These are phyloP conservation scores for Dothidotthia symphoricarpi DNA, from an alignment of 2,329 filamentous ascomycete species.

Conservation along the genomic window DNA sequence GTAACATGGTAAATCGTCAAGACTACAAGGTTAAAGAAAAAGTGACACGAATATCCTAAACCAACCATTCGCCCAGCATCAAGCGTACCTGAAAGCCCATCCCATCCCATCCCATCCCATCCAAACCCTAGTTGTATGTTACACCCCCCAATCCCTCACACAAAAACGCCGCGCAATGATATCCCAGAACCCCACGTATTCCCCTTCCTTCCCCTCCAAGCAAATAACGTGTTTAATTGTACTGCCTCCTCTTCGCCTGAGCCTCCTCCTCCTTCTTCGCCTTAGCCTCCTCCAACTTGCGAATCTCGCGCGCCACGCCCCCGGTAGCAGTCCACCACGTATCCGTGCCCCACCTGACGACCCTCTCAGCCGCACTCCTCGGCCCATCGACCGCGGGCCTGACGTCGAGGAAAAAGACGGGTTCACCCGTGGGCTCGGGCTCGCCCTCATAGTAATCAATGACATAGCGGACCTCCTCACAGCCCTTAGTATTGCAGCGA, in stretches of 20 bases:
- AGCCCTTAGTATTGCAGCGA: conserved; percentile 64
- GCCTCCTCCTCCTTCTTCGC: conserved; percentile 29
- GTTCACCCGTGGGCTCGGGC: conserved; percentile 79
- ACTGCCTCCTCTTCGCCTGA: conserved; percentile 22
- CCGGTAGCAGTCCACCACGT: conserved; percentile 90
- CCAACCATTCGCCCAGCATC: no score
- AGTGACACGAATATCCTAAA: no score
- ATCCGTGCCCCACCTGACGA: conserved; percentile 87
- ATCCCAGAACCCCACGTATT: no score
- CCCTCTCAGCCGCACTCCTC: conserved; percentile 73
- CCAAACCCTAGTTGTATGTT: no score
- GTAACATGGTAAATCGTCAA: no score
- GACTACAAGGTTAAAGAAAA: no score
- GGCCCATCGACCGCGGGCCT: conserved; percentile 83
- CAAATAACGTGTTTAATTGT: conserved; percentile 17
- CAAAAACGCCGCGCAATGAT: conserved; percentile 12
- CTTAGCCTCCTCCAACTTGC: conserved; percentile 32
- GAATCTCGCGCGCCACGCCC: conserved; percentile 58
- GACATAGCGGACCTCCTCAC: conserved; percentile 82
- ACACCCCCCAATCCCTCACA: not conserved
- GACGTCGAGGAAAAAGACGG: conserved; percentile 94
- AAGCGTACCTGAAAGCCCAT: no score
- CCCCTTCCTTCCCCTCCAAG: no score
- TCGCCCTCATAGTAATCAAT: conserved; percentile 94
- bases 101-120: no score